These are phyloP conservation scores for Aspergillus carlsbadensis DNA, from an alignment of 495 filamentous ascomycete species.

Conservation along the genomic window DNA sequence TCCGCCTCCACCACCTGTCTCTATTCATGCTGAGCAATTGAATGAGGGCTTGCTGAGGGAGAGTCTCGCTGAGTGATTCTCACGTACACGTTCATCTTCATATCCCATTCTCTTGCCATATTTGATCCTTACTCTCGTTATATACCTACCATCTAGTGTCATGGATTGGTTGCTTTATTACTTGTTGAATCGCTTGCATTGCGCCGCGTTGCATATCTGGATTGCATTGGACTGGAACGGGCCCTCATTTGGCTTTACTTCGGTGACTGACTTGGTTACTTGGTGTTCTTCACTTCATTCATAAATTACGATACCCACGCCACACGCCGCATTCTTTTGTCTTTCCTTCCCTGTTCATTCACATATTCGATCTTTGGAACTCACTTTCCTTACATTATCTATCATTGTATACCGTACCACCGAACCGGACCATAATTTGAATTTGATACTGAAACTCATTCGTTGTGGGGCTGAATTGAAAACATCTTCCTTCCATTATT, in stretches of 20 bases:
- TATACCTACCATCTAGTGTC: not conserved
- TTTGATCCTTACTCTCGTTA: not conserved
- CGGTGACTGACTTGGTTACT: not conserved
- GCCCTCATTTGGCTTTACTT: not conserved
- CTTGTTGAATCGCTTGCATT: not conserved
- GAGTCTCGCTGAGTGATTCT: constrained; percentile 35
- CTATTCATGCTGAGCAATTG: constrained; percentile 34
- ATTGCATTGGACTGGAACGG: not conserved
- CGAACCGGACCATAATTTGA: no score
- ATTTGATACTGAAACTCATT: no score
- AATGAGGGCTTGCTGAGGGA: constrained; percentile 42
- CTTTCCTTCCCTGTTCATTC: constrained; percentile 5
- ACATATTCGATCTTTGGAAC: constrained; percentile 2
- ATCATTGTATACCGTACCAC: no score
- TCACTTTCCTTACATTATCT: not conserved
- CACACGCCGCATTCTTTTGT: not conserved
- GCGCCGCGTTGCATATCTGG: not conserved
- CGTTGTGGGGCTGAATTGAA: no score
- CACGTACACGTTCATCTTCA: not conserved
- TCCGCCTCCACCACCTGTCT: constrained; percentile 29
- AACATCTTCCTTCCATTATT: no score
- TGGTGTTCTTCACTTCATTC: constrained; percentile 1
- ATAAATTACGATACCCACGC: constrained; percentile 21
- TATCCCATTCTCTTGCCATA: constrained; percentile 3
- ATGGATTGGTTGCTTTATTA: not conserved